Base-by-base conservation (phyloP, 805 yeast genomes). In the Spathaspora gorwiae region DNA sequence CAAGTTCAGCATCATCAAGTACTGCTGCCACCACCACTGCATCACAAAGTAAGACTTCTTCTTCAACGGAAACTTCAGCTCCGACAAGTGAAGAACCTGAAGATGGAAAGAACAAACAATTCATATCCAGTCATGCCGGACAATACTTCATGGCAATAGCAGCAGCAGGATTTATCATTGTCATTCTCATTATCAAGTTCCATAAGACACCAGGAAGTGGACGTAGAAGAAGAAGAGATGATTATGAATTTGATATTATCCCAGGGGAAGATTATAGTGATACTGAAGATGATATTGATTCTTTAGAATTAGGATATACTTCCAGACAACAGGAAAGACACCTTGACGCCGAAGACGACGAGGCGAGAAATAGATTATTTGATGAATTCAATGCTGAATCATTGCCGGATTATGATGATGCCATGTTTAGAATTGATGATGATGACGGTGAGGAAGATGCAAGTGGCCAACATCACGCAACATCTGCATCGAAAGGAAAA, bases 231-330 rank as follows among this genome's bases (percentile, higher is more conserved):
- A 67, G 85, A 58, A 67, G 90, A 65, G 89, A 83, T 35, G 80
- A 80, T 44, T 83, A 78, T 55, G 94, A 86, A 58, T 83, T 86
- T 57, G 95, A 86, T 57, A 80, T 85, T 39, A 86, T 86, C 38
- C 84, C 82, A 14, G 84, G 85, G 7, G 86, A 83, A 50, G 80
- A 76, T 42, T 72, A 72, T 50, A 62, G 64, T 40, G 75, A 72
- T 42, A 64, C 68, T 42, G 73, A 65, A 13, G 70, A 61, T 31
- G 61, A 57, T 50, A 51, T 47, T 14, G 73, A 67, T 47, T 60
- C 69, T 27, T 56, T 67, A 29, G 76, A 70, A 41, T 56, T 64
- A 40, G 68, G 68, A 39, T 69, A 67, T 8, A 54, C 49, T 43
- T 44, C 59, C 44, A 52, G 52, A 32, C 49, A 46, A 26, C 41